A percentile compares a stretch with the other conserved stretches of the same genome.
These are phyloP conservation scores for Kernera saxatilis DNA, from an alignment of 345 rosid genomes.

Conservation along the genomic window DNA sequence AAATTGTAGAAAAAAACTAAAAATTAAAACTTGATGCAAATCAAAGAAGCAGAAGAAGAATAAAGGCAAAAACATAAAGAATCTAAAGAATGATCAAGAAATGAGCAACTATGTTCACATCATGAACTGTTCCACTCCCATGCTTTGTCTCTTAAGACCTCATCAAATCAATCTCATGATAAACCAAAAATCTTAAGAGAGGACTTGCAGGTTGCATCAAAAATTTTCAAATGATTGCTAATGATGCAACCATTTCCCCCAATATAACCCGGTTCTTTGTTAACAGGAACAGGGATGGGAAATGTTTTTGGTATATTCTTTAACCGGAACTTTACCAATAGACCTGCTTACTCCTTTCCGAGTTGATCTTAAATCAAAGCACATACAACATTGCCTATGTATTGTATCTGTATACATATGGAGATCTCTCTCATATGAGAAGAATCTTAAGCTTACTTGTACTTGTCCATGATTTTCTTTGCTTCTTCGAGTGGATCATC, in stretches of 20 bases:
- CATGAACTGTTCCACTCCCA: background rate
- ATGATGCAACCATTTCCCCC: background rate
- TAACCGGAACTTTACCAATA: background rate
- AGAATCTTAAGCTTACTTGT: slow-evolving; percentile 43
- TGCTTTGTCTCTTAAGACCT: background rate
- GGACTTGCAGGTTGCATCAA: background rate
- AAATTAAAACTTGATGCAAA: background rate
- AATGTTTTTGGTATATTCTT: background rate
- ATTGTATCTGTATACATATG: background rate
- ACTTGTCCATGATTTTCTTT: slow-evolving; percentile 87
- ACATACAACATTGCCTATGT: background rate
- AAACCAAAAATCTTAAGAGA: background rate
- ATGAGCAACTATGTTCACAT: background rate
- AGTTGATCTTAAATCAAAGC: background rate
- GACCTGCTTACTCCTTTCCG: background rate
- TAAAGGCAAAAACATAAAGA: background rate
- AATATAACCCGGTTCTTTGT: background rate
- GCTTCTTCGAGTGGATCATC: slow-evolving; percentile 74
- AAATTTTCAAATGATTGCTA: background rate
- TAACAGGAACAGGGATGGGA: background rate
- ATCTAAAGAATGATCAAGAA: background rate
- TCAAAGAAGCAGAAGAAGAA: background rate
- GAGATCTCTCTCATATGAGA: background rate
- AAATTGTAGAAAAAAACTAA: too few relatives aligned
- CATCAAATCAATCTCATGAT: background rate